phyloP scores from a whole-genome alignment of 225 moss, liverwort and hornwort genomes.

The Neckera pumila region DNA sequence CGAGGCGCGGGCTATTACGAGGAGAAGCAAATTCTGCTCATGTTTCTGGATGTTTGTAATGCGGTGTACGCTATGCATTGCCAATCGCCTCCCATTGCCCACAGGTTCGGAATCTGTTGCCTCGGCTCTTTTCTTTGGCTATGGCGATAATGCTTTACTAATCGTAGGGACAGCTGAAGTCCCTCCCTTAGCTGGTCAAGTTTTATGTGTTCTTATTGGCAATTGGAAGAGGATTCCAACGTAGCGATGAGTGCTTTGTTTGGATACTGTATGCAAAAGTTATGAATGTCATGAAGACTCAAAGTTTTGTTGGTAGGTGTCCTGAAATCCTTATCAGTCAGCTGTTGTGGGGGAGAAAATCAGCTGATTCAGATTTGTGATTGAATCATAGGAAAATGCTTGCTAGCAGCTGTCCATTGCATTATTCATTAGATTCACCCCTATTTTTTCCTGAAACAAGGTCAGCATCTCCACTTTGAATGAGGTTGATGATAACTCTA shows the following conservation, averaged over 20 bases:
- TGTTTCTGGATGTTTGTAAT: constrained; percentile 85
- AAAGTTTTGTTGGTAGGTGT: neutral
- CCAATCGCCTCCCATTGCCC: constrained; percentile 83
- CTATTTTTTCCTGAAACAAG: neutral
- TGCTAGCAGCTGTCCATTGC: neutral
- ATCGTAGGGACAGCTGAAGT: neutral
- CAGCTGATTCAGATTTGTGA: neutral
- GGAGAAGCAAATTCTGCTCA: constrained; percentile 78
- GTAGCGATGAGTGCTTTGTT: neutral
- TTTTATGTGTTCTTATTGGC: neutral
- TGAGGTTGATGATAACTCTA: neutral
- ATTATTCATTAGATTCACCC: neutral
- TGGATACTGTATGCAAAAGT: neutral
- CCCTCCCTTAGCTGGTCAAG: neutral
- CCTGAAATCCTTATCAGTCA: neutral
- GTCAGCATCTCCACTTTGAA: neutral
- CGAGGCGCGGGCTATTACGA: constrained; percentile 85
- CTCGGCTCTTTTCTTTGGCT: neutral
- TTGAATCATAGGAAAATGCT: neutral
- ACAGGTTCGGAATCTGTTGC: constrained; percentile 41
- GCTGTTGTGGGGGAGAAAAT: neutral
- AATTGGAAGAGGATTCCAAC: neutral
- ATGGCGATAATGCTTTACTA: neutral
- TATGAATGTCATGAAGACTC: neutral
- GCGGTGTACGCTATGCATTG: constrained; percentile 97